Evolutionary conservation across 768 basidiomycete species (phyloP), one percentile per base, ranked within the genome.

Genomic region (Mycena alexandri): DNA sequence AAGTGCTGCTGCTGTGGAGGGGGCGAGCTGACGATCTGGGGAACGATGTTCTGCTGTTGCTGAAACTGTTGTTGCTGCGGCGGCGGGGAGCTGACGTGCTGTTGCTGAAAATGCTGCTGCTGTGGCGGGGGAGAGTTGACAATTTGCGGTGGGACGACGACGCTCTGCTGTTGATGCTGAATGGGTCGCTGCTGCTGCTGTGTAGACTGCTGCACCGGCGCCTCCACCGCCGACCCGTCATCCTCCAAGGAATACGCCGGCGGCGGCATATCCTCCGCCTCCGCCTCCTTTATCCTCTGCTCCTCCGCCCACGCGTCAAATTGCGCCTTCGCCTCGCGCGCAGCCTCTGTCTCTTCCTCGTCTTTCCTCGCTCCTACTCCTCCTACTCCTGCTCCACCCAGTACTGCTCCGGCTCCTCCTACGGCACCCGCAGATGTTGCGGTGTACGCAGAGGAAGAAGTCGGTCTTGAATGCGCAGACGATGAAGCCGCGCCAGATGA

Each of bases 201-300:
- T 24, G n/a, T n/a, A n/a, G n/a, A n/a, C n/a, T 24, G 14, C 50
- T 46, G 52, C 14, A 24, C 46, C 21, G 34, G 43, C 29, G 22
- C 7, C 9, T 46, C 24, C 24, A 19, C 55, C 29, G 51, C 55
- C 16, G 60, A 52, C 9, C 52, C 62, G 36, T 81, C 82, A n/a
- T 73, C 87, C 64, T 90, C 84, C 22, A 89, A 79, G 17, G 86
- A 83, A 72, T 93, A 93, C 21, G 92, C 90, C 12, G 90, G 90
- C 1, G 93, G 91, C 0, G 92, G 90, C 3, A 77, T 77, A 12
- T 88, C 89, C 25, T 87, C 86, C 53, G 77, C 77, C 33, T 79
- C 79, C 17, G 80, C 80, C 67, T 82, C 83, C 74, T 85, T 85
- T 8, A 70, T 64, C 17, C 76, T 68, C 63, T 86, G 74, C 88